Evolutionary conservation across 371 early-diverging fungal genomes (phyloP), one percentile per base, ranked within the genome.

Genomic region (Mucor racemosus): DNA sequence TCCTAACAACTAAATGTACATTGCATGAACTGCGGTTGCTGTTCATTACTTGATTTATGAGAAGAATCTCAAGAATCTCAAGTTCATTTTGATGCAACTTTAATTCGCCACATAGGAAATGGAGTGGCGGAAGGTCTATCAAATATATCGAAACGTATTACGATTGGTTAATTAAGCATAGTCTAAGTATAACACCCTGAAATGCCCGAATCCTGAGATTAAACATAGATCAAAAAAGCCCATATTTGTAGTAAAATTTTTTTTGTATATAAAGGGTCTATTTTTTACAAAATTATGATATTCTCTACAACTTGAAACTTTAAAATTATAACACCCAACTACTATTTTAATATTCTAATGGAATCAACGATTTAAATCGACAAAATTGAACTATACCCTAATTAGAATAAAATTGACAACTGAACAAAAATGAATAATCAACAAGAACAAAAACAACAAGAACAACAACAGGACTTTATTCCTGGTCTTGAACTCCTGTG

Each of bases 401-500:
- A 39, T 26, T 31, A 39, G 13, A 42, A 40, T 46, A 61, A 41
- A 44, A 14, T 6, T 34, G 21, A 36, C 62, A 34, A 55, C 19
- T 31, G 42, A 42, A 59, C 53, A 26, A 53, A 26, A 53, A 53
- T 53, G 53, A 53, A 19, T 19, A 58, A 39, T 41, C 41, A 42
- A 33, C 39, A 41, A 38, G 34, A 26, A 26, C 26, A 26, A 26
- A 1, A 26, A 26, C 26, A 62, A 50, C 34, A 57, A 65, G 26
- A 31, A 41, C 15, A 64, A 56, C 13, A 34, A 57, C 26, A 36
- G 13, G 33, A n/a, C 34, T 59, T 14, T 36, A 60, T 66, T 55
- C 55, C 55, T 44, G 66, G 66, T 13, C 39, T 66, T 15, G 57
- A 70, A 34, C 41, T 70, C 39, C 42, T 72, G 46, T 64, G 64